These are phyloP conservation scores for Phycomyces nitens DNA, from an alignment of 192 early-diverging fungal species.

Conservation along the genomic window DNA sequence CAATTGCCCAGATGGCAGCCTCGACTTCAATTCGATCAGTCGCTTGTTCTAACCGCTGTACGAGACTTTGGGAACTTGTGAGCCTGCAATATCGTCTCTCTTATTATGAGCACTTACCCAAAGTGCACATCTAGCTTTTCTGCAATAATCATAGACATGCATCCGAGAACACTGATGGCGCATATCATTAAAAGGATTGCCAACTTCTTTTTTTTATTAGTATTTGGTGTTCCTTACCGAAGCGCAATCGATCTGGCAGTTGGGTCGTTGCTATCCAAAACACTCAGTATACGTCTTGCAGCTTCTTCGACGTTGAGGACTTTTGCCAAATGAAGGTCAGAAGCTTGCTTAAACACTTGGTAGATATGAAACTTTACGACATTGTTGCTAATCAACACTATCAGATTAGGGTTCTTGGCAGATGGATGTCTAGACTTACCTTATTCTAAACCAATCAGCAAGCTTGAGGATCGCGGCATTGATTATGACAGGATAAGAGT, in stretches of 20 bases:
- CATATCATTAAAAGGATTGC: no score
- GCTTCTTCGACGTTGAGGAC: slow-evolving; percentile 45
- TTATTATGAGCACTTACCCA: slow-evolving; percentile 25
- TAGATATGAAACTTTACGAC: slow-evolving; percentile 43
- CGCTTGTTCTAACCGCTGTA: slow-evolving; percentile 38
- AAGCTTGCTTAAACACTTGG: slow-evolving; percentile 38
- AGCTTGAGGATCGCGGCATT: slow-evolving; percentile 48
- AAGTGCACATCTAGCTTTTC: slow-evolving; percentile 46
- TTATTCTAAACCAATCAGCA: slow-evolving; percentile 44
- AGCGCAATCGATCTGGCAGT: slow-evolving; percentile 45
- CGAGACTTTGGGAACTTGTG: slow-evolving; percentile 3
- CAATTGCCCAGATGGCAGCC: slow-evolving; percentile 43
- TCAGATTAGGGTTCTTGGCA: not conserved
- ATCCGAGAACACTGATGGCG: slow-evolving; percentile 38
- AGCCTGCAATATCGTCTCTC: not conserved
- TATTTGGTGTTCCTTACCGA: slow-evolving; percentile 34
- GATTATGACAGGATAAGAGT: slow-evolving; percentile 43
- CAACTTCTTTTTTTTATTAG: not conserved
- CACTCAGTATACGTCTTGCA: slow-evolving; percentile 38
- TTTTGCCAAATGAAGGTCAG: slow-evolving; percentile 38
- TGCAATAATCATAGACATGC: slow-evolving; percentile 40
- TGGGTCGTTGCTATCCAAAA: slow-evolving; percentile 42
- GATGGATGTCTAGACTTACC: slow-evolving; percentile 34
- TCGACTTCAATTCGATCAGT: slow-evolving; percentile 44
- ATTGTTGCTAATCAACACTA: slow-evolving; percentile 35